Evolutionary conservation across 2,329 filamentous ascomycete genomes (phyloP), one percentile per base, ranked within the genome.

Genomic region (Pezicula neosporulosa): DNA sequence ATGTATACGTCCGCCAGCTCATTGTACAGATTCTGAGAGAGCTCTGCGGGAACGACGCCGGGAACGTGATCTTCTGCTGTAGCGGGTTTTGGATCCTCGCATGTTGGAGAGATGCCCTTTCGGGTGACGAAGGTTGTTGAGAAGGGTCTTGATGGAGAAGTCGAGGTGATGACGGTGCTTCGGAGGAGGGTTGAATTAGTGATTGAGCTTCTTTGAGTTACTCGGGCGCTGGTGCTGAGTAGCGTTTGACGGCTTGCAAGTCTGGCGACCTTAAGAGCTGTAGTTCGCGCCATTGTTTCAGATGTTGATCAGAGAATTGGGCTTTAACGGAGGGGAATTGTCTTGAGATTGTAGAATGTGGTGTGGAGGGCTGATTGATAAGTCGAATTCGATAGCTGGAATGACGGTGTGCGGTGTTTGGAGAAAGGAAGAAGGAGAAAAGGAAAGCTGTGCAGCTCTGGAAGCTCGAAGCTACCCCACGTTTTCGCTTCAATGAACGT

Each of bases 1-100:
- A 97, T 77, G 68, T 89, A 96, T 46, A 77, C 69, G 65, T 97
- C 89, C 27, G 91, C 83, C 28, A 89, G 75, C 51, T 87, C 78
- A 65, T 96, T 86, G 68, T 95, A 97, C 64, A 90, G 75, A 24
- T 77, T 73, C 3, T 86, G 81, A 2, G 81, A 80, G 55, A 97
- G 75, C 45, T 87, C 77, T 2, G 85, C 83, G 1, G 87, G 76
- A 53, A 78, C 75, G 19, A 69, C 71, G 47, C 76, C 66, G 60
- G 74, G 67, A 56, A 67, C 47, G 56, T 68, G 58, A 52, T 64
- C 60, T 50, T 73, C 65, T 44, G 71, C 66, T 54, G 77, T 60
- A 57, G 77, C 74, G 38, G 71, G 65, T 42, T 68, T 59, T 9
- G 83, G 82, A 52, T 83, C 70, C 38, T 76, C 70, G 6, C 80